phyloP scores from a whole-genome alignment of 2,329 filamentous ascomycete genomes.

The Chalara sp. region DNA sequence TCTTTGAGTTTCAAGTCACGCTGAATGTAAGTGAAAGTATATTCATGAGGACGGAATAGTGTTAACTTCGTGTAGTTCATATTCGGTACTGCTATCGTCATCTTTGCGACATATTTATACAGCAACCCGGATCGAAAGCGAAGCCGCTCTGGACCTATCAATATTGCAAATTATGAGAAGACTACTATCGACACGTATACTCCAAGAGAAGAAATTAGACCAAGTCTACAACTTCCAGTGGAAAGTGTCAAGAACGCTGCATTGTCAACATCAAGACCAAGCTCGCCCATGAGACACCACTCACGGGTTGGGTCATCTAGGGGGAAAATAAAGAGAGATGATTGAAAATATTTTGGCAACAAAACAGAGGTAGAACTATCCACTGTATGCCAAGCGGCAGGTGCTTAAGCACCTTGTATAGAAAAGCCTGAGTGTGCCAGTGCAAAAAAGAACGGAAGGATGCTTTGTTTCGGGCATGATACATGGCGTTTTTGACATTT shows the following conservation, averaged over 20 bases:
- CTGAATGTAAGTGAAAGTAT: constrained; percentile 51
- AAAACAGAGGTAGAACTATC: no score
- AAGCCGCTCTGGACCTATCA: constrained; percentile 56
- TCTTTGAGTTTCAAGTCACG: constrained; percentile 76
- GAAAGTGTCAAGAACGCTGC: constrained; percentile 34
- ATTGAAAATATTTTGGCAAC: constrained; percentile 16
- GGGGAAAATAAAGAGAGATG: constrained; percentile 31
- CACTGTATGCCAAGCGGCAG: not conserved
- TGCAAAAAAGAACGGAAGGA: no score
- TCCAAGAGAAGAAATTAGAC: constrained; percentile 23
- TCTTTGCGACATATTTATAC: constrained; percentile 82
- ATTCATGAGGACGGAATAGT: not conserved
- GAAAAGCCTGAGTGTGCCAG: not conserved
- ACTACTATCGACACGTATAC: constrained; percentile 29
- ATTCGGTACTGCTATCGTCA: constrained; percentile 69
- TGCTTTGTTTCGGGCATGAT: no score
- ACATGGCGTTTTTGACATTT: no score
- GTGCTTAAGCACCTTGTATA: constrained; percentile 4
- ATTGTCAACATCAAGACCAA: constrained; percentile 45
- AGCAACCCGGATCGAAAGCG: constrained; percentile 56
- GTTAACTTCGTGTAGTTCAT: constrained; percentile 58
- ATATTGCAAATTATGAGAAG: constrained; percentile 72
- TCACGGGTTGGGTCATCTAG: constrained; percentile 32
- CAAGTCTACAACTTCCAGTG: constrained; percentile 24
- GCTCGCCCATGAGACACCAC: constrained; percentile 38